phyloP scores from a whole-genome alignment of 495 filamentous ascomycete genomes.

The Schizothecium vesticola region DNA sequence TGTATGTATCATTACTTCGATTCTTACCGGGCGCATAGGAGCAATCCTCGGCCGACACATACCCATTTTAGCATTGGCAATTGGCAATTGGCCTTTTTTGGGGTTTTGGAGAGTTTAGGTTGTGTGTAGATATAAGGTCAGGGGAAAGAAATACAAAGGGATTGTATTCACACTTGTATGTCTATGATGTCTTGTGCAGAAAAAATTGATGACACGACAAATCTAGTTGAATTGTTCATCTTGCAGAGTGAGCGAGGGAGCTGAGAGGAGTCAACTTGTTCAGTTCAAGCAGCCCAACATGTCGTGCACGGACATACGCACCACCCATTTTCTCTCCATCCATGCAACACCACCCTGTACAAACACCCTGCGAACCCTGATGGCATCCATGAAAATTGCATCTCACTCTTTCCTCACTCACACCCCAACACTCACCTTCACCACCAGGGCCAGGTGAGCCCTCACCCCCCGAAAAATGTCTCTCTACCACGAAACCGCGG shows the following conservation, averaged over 20 bases:
- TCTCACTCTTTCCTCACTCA: not conserved
- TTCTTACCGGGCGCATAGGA: slow-evolving; percentile 3
- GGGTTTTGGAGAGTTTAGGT: not conserved
- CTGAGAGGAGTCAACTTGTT: not conserved
- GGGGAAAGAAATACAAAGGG: not conserved
- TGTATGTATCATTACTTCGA: slow-evolving; percentile 11
- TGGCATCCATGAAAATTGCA: not conserved
- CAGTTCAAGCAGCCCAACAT: not conserved
- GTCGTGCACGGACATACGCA: not conserved
- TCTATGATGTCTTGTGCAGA: not conserved
- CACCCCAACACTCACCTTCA: not conserved
- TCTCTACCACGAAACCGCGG: slow-evolving; percentile 87
- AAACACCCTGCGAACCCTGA: not conserved
- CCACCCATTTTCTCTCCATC: not conserved
- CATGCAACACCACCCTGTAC: not conserved
- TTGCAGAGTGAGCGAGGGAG: not conserved
- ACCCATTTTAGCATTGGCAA: not conserved
- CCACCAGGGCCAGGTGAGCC: not conserved
- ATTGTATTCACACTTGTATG: not conserved
- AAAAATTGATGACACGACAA: not conserved
- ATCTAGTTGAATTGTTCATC: not conserved
- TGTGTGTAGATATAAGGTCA: not conserved
- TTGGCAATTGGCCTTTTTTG: not conserved
- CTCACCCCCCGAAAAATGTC: slow-evolving; percentile 51
- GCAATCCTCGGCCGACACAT: not conserved